Evolutionary conservation across 805 yeast genomes (phyloP).

Genomic region (Monosporozyma solicola): DNA sequence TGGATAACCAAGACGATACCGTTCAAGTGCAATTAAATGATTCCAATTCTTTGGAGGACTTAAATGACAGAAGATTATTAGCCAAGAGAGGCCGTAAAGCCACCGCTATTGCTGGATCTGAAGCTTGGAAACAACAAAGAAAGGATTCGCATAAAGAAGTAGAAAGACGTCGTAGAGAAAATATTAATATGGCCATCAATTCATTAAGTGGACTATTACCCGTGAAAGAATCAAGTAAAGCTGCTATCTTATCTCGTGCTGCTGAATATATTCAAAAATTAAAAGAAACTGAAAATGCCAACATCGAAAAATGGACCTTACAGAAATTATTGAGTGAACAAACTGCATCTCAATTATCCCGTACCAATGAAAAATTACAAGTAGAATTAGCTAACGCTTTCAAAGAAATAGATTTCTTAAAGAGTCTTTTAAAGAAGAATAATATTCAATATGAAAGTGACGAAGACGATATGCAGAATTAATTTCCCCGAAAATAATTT

Average conservation of each 20-base stretch:
- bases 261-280: slow-evolving; percentile 84
- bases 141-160: slow-evolving; percentile 93
- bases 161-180: slow-evolving; percentile 84
- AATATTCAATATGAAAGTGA: slow-evolving; percentile 4
- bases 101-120: slow-evolving; percentile 23
- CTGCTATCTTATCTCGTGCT: slow-evolving; percentile 80
- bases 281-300: slow-evolving; percentile 81
- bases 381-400: slow-evolving; percentile 85
- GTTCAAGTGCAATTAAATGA: slow-evolving; percentile 5
- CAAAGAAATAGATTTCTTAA: slow-evolving; percentile 82
- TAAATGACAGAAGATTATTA: slow-evolving; percentile 1
- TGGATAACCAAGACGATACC: slow-evolving; percentile 2
- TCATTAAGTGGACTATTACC: slow-evolving; percentile 73
- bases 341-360: slow-evolving; percentile 74
- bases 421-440: slow-evolving; percentile 34
- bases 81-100: slow-evolving; percentile 25
- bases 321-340: slow-evolving; percentile 90
- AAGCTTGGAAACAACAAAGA: slow-evolving; percentile 40
- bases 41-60: background rate
- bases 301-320: slow-evolving; percentile 89
- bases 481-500: background rate
- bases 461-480: background rate
- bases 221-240: slow-evolving; percentile 70
- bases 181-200: slow-evolving; percentile 78
- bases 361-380: slow-evolving; percentile 80